Percentiles rank a stretch among this genome's conserved stretches.
Conservation (phyloP, 2,329 filamentous ascomycete species). For the Dichotomopilus funicola region DNA sequence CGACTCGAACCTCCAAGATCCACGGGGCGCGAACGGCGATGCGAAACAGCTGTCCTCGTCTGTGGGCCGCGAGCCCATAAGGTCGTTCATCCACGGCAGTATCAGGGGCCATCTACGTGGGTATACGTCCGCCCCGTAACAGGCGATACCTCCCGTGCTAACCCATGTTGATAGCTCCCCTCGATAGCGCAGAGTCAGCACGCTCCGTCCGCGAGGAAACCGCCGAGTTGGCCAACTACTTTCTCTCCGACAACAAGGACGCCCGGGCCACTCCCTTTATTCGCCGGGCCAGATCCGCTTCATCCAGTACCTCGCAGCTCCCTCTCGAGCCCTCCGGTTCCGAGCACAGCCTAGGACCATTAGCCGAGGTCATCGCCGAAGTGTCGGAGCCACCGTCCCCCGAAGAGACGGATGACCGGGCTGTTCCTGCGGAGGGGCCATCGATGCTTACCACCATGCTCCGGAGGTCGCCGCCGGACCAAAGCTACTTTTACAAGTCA, state of each 20-base stretch:
- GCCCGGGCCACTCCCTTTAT: slow-evolving; percentile 42
- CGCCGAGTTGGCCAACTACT: slow-evolving; percentile 76
- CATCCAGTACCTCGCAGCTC: slow-evolving; percentile 24
- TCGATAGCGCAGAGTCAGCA: slow-evolving; percentile 68
- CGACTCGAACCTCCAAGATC: slow-evolving; percentile 19
- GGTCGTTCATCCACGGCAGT: slow-evolving; percentile 65
- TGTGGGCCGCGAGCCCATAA: slow-evolving; percentile 54
- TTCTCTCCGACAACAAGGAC: slow-evolving; percentile 58
- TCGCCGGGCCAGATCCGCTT: slow-evolving; percentile 31
- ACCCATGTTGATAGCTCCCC: slow-evolving; percentile 34
- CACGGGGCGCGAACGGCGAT: slow-evolving; percentile 23
- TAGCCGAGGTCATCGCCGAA: slow-evolving; percentile 52
- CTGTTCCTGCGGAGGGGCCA: slow-evolving; percentile 28
- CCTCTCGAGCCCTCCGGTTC: slow-evolving; percentile 18
- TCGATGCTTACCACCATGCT: slow-evolving; percentile 46
- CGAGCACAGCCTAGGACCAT: slow-evolving; percentile 18
- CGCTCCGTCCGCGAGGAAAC: slow-evolving; percentile 79
- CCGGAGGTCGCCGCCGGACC: slow-evolving; percentile 40
- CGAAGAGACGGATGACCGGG: slow-evolving; percentile 27
- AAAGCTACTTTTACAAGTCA: neutral
- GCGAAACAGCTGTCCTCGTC: slow-evolving; percentile 36
- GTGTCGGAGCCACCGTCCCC: slow-evolving; percentile 52
- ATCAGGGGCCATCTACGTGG: slow-evolving; percentile 53
- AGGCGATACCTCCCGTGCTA: neutral
- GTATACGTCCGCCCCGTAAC: neutral